phyloP scores from a whole-genome alignment of 1,139 yeast genomes.

The Yamadazyma sp. region DNA sequence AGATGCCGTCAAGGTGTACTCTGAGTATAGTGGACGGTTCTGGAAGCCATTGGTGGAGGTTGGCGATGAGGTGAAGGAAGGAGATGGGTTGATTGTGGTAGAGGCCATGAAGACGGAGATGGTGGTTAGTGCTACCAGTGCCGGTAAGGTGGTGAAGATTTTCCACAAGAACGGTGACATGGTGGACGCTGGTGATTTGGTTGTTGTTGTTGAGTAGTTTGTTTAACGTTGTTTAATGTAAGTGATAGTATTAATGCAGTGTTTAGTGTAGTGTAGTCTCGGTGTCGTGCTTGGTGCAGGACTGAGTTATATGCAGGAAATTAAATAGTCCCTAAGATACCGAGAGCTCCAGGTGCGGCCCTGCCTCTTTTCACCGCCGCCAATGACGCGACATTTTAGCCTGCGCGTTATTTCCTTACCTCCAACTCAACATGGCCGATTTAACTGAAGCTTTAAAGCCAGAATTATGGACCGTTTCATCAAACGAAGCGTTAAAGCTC shows the following conservation, averaged over 20 bases:
- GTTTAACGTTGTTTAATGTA: no score
- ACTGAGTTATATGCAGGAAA: no score
- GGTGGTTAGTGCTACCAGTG: conserved; percentile 72
- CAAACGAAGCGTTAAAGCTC: conserved; percentile 63
- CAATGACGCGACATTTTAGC: neutral
- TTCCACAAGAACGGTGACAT: conserved; percentile 86
- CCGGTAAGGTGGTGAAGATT: conserved; percentile 77
- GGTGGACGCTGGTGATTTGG: conserved; percentile 95
- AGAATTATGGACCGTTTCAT: conserved; percentile 65
- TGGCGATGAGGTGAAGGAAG: conserved; percentile 74
- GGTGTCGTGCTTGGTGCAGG: no score
- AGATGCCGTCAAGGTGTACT: conserved; percentile 78
- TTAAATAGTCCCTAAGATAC: no score
- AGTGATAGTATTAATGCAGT: no score
- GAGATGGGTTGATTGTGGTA: conserved; percentile 82
- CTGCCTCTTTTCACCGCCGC: neutral
- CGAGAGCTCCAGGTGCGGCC: no score
- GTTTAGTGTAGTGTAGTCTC: no score
- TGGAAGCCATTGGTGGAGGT: conserved; percentile 87
- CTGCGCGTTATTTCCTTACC: no score
- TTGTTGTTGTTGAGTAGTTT: conserved; percentile 62
- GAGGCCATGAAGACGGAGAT: conserved; percentile 99
- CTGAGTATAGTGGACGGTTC: conserved; percentile 93
- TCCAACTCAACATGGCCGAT: no score
- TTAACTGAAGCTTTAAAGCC: conserved; percentile 38